Base-by-base conservation (phyloP, 805 yeast species). In the Pichia kluyveri region DNA sequence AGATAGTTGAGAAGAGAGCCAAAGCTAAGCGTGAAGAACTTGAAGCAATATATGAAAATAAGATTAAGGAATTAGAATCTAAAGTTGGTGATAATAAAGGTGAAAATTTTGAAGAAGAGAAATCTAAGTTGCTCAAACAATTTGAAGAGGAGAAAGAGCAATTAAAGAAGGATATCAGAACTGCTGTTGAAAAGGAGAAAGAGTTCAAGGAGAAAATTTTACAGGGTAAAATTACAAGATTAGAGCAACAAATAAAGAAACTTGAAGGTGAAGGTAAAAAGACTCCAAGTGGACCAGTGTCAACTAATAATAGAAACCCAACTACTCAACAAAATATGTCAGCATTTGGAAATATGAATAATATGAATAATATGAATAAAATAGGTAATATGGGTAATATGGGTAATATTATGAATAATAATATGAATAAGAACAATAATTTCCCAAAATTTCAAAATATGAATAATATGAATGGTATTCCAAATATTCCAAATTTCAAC, bases 151-250 rank as follows among this genome's bases (percentile, higher is more conserved):
- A 57, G 48, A 61, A 62, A 62, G 58, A 67, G 52, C 66, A 69
- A 50, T 68, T 71, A 41, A 69, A 73, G 18, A 71, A 68, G 32
- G 74, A 70, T 42, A 71, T 75, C 3, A 66, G 76, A 43, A 67
- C 69, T 46, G 75, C 76, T 27, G 73, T 77, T 40, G 75, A 76
- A 44, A 76, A 79, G 58, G 80, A 80, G 56, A 73, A 72, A 43
- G 83, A 76, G 50, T 73, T 83, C 61, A 75, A 80, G 54, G 71
- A 73, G 48, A 75, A 72, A 50, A 73, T 83, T 61, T 67, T 79
- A 55, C 55, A 74, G 72, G 54, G 69, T 70, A 53, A 80, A 75
- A 60, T 65, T 77, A n/a, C 79, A 75, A 41, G 72, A 72, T 45
- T 67, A 76, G 30, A 79, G 75, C 51, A 65, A 42, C 70, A 71